phyloP scores from a whole-genome alignment of 192 early-diverging fungal genomes.

The Coemansia sp. region DNA sequence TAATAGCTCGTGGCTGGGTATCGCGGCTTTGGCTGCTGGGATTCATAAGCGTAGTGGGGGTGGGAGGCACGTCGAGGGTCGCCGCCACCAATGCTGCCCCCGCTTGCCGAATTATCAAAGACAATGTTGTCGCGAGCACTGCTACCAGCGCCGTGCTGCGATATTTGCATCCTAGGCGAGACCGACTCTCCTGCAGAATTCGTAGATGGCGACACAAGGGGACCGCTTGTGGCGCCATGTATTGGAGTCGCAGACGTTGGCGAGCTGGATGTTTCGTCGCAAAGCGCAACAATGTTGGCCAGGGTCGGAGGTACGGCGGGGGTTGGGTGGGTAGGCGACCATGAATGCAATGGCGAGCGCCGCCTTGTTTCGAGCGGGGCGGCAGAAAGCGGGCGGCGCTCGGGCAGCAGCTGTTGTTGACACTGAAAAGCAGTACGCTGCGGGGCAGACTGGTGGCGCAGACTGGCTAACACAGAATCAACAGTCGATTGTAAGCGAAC shows the following conservation, averaged over 20 bases:
- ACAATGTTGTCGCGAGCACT: neutral
- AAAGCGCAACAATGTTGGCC: constrained; percentile 29
- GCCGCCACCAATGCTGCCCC: neutral
- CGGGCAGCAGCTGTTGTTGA: neutral
- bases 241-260: neutral
- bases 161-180: constrained; percentile 1
- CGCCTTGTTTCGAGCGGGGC: neutral
- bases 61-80: neutral
- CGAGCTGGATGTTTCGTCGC: neutral
- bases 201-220: neutral
- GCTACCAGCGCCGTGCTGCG: neutral
- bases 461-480: constrained; percentile 17
- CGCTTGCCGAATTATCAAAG: neutral
- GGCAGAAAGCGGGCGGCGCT: neutral
- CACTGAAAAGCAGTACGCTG: neutral
- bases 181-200: neutral
- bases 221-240: neutral
- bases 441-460: constrained; percentile 17
- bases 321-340: neutral
- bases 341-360: neutral
- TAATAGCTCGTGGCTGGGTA: constrained; percentile 16
- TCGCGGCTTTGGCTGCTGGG: constrained; percentile 6
- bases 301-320: constrained; percentile 24
- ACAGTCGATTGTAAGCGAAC: constrained; percentile 37
- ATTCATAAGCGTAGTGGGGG: neutral